Evolutionary conservation across 805 yeast genomes (phyloP), one percentile per base, ranked within the genome.

Genomic region (Cyberlindnera maritima): DNA sequence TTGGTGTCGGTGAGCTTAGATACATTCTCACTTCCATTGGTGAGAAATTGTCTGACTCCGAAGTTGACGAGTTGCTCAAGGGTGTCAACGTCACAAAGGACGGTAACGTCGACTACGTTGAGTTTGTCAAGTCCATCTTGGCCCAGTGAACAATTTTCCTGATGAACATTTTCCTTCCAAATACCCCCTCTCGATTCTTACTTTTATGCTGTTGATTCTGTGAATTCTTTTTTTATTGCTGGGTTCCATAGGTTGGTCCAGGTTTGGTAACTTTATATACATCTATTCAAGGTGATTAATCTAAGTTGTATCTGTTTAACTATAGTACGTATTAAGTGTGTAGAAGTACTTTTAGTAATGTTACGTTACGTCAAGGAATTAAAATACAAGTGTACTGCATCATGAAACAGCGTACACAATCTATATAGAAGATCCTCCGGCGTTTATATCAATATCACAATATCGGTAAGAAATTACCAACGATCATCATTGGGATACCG

Each of bases 401-500:
- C 25, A 21, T 21, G 9, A 21, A 21, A 21, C 5, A 9, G 9
- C 25, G 9, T 21, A 9, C 9, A 21, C 25, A 5, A 21, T 21
- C 25, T 21, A 21, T 5, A 21, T 21, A 21, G 9, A 21, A 28
- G 31, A 7, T 28, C 31, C 7, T 28, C 11, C 4, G 11, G n/a
- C 31, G 14, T 28, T 4, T 8, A 25, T 25, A 8, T 8, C 31
- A 29, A 37, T 3, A 8, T 43, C 35, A 72, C 41, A 80, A 51
- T 23, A 88, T 83, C 0, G 97, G 98, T 57, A 92, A 71, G 63
- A 92, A 92, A 62, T 89, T 94, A 15, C 97, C 98, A 29, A 92
- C 79, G 19, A 94, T 85, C 96, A 92, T 91, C 89, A 94, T 85
- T 14, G 99, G 99, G 44, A 92, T 84, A 9, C 97, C 97, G 68